A percentile compares a stretch with the other conserved stretches of the same genome.
These are phyloP conservation scores for Cystobasidium sp. DNA, from an alignment of 1,284 basidiomycete genomes.

Conservation along the genomic window DNA sequence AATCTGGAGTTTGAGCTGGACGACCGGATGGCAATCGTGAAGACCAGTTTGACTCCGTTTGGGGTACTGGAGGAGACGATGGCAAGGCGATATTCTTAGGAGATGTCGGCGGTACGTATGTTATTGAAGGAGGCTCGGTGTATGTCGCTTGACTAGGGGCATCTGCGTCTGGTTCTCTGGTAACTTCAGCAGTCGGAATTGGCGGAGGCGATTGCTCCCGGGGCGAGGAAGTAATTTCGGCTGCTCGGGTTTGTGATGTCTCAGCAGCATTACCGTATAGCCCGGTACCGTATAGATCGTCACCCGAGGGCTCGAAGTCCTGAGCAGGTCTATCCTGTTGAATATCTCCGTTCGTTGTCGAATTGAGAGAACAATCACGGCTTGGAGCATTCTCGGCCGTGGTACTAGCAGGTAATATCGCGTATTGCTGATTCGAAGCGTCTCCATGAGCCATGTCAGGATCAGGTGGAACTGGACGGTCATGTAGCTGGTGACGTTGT, in stretches of 20 bases:
- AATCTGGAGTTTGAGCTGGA: slow-evolving; percentile 2
- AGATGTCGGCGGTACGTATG: background rate
- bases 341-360: too few species aligned
- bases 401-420: too few species aligned
- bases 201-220: background rate
- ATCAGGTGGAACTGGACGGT: slow-evolving; percentile 14
- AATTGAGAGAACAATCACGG: background rate
- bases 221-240: background rate
- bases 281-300: slow-evolving; percentile 37
- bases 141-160: background rate
- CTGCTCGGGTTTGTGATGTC: background rate
- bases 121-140: background rate
- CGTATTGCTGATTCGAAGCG: too few species aligned
- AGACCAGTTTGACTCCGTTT: background rate
- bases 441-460: background rate
- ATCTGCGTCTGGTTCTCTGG: background rate
- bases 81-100: background rate
- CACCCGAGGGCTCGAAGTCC: slow-evolving; percentile 21
- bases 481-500: slow-evolving; percentile 26
- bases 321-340: background rate
- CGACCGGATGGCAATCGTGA: background rate
- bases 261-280: slow-evolving; percentile 14
- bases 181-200: background rate
- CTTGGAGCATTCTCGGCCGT: background rate
- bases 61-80: background rate